Evolutionary conservation across 78 protist genomes (phyloP), one percentile per base, ranked within the genome.

Genomic region (Anaeramoeba flamelloides): DNA sequence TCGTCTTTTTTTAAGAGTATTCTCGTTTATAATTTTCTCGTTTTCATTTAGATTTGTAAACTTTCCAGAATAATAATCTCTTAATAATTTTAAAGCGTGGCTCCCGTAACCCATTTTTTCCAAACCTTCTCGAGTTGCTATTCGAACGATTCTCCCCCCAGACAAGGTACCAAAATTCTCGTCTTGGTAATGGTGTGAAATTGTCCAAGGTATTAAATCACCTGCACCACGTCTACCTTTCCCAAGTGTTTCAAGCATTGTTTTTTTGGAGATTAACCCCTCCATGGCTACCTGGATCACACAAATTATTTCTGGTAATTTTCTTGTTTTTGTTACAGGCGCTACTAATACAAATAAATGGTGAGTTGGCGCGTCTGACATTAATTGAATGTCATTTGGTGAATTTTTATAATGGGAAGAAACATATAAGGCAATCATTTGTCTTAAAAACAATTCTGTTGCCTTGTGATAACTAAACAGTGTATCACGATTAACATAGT

Each of bases 311-410:
- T 93, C 95, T 17, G 99, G 99, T 1, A 95, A 39, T 12, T 4
- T 36, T 4, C 36, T 34, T 32, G 79, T 39, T 80, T 26, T 33
- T 26, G 33, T 4, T 2, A 85, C 38, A 17, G 90, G 89, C 1
- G 92, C 97, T 40, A 94, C 87, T 2, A 98, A 84, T 36, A 91
- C 97, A 37, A 96, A 97, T 64, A 96, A 64, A 41, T 89, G 92
- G 53, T 98, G 99, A 33, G 96, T 91, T 0, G 99, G 99, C 0
- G 99, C 97, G 69, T 98, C 99, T 1, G 94, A 64, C 82, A 98
- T 37, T 30, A 98, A 86, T 77, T 91, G 96, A n/a, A 98, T 84
- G 86, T 98, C 99, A 87, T 97, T 94, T 26, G 99, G 99, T 32
- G 94, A 40, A 86, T 97, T 97, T 79, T 93, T 92, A 90, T 98